Conservation (phyloP, 805 yeast species). For the Saccharomycopsis lassenensis region DNA sequence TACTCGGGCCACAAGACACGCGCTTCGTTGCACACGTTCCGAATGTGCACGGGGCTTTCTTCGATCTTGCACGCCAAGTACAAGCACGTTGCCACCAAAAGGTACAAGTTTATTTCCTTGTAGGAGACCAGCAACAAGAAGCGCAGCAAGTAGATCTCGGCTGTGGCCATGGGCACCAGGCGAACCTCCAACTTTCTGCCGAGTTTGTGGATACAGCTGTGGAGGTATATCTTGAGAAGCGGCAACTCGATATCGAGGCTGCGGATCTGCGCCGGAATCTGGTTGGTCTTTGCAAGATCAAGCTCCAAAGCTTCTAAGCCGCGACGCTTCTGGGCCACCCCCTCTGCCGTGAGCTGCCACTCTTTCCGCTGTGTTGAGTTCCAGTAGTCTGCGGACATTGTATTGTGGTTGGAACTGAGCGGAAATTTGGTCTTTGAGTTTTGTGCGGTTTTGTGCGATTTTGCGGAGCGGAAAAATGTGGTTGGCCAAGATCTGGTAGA, state of each 20-base stretch:
- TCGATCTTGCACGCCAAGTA: slow-evolving; percentile 91
- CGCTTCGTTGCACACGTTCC: slow-evolving; percentile 76
- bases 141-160: slow-evolving; percentile 75
- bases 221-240: slow-evolving; percentile 74
- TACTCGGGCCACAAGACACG: slow-evolving; percentile 90
- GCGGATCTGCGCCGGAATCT: too few relatives aligned
- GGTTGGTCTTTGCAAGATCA: too few relatives aligned
- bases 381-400: slow-evolving; percentile 81
- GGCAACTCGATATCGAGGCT: too few relatives aligned
- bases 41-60: slow-evolving; percentile 89
- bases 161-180: slow-evolving; percentile 79
- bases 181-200: slow-evolving; percentile 72
- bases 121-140: slow-evolving; percentile 63
- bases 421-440: too few relatives aligned
- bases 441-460: background rate
- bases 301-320: slow-evolving; percentile 31
- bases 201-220: slow-evolving; percentile 58
- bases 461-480: background rate
- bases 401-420: too few relatives aligned
- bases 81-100: slow-evolving; percentile 72
- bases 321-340: slow-evolving; percentile 36
- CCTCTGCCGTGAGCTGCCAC: slow-evolving; percentile 72
- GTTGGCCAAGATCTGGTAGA: background rate
- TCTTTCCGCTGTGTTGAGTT: slow-evolving; percentile 64
- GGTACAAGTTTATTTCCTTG: slow-evolving; percentile 72